These are phyloP conservation scores for Penicillium sp. DNA, from an alignment of 2,329 filamentous ascomycete genomes.

Conservation along the genomic window DNA sequence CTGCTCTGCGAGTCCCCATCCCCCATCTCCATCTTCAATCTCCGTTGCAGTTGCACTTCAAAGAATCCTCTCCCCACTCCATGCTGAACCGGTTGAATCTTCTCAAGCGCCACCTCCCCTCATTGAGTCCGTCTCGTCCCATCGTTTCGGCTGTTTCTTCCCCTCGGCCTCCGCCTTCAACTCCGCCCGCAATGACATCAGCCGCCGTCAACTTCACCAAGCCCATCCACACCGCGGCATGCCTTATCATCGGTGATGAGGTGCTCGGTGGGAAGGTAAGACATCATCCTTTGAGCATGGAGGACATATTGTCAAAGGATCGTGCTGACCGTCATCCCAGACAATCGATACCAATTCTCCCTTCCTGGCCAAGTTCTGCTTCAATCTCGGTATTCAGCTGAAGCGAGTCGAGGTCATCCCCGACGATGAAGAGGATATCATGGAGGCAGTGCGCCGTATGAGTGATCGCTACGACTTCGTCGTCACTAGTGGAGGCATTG, in stretches of 20 bases:
- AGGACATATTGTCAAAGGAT: neutral
- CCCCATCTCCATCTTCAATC: neutral
- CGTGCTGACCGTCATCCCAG: conserved; percentile 38
- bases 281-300: neutral
- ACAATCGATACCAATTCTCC: conserved; percentile 70
- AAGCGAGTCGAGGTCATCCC: conserved; percentile 91
- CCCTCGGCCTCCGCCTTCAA: conserved; percentile 19
- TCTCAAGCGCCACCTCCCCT: conserved; percentile 71
- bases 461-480: conserved; percentile 90
- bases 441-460: conserved; percentile 86
- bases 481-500: conserved; percentile 93
- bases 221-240: conserved; percentile 85
- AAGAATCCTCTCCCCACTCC: conserved; percentile 21
- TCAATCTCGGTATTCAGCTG: conserved; percentile 67
- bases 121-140: conserved; percentile 57
- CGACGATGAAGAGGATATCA: conserved; percentile 87
- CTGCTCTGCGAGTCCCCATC: no score
- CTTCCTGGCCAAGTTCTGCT: conserved; percentile 69
- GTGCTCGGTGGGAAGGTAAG: conserved; percentile 89
- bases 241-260: conserved; percentile 96
- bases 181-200: conserved; percentile 49
- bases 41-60: no score
- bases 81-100: conserved; percentile 82
- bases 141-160: conserved; percentile 51
- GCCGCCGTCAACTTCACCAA: conserved; percentile 42